Conservation (phyloP, 805 yeast species). For the Ogataea trehalophila region DNA sequence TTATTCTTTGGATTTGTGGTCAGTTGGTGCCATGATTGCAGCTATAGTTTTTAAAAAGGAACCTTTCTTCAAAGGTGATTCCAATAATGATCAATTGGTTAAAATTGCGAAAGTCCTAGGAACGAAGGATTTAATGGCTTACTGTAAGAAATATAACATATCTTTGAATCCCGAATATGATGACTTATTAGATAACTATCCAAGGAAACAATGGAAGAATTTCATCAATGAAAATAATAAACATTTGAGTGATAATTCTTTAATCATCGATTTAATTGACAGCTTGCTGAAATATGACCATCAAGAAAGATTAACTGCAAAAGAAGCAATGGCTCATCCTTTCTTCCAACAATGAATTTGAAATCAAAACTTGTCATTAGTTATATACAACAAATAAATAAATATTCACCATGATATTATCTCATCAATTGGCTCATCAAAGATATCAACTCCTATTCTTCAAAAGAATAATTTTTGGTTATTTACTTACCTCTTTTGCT, state of each 20-base stretch:
- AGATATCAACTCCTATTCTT: too few species aligned
- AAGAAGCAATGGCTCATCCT: slow-evolving; percentile 77
- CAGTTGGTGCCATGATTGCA: slow-evolving; percentile 87
- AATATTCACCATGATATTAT: too few species aligned
- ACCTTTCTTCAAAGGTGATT: slow-evolving; percentile 89
- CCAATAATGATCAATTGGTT: slow-evolving; percentile 87
- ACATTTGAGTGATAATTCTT: slow-evolving; percentile 45
- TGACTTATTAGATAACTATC: slow-evolving; percentile 59
- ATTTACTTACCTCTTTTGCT: too few species aligned
- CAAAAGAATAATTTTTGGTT: too few species aligned
- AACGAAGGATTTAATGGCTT: slow-evolving; percentile 65
- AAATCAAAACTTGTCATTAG: not conserved
- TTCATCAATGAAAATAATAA: slow-evolving; percentile 54
- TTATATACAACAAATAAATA: not conserved
- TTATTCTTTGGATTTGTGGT: slow-evolving; percentile 87
- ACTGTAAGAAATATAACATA: slow-evolving; percentile 65
- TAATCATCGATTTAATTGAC: slow-evolving; percentile 66
- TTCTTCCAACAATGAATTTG: slow-evolving; percentile 19
- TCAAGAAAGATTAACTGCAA: slow-evolving; percentile 80
- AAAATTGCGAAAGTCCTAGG: slow-evolving; percentile 87
- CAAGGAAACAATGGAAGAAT: slow-evolving; percentile 62
- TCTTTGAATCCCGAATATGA: slow-evolving; percentile 75
- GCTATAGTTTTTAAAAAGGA: slow-evolving; percentile 84
- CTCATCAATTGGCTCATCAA: too few species aligned
- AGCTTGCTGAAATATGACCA: slow-evolving; percentile 77